phyloP scores from a whole-genome alignment of 2,329 filamentous ascomycete species.

The Hypomyces rosellus region DNA sequence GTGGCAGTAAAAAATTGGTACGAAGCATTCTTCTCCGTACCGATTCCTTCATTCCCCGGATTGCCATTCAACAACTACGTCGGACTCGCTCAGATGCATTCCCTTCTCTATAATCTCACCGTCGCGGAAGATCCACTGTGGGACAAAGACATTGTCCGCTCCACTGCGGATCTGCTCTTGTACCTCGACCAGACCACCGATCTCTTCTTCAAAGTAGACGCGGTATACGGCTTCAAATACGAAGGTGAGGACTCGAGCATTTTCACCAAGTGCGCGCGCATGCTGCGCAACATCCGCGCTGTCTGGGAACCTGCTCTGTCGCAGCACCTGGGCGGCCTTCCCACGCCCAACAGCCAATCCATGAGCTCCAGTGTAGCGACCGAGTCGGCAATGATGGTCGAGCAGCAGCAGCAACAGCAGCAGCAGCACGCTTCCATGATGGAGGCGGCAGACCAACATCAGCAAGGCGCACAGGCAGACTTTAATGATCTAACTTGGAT shows the following conservation, averaged over 20 bases:
- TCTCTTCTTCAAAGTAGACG: slow-evolving; percentile 22
- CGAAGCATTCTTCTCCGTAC: slow-evolving; percentile 29
- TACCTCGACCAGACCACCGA: slow-evolving; percentile 30
- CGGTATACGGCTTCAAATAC: slow-evolving; percentile 22
- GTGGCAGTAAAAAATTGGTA: slow-evolving; percentile 30
- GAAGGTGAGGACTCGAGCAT: slow-evolving; percentile 24
- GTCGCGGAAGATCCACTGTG: slow-evolving; percentile 34
- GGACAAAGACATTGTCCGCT: slow-evolving; percentile 32
- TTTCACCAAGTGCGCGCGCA: slow-evolving; percentile 28
- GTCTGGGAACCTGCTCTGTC: slow-evolving; percentile 31
- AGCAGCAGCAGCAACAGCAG: not conserved
- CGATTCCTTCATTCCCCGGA: slow-evolving; percentile 23
- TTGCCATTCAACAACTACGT: slow-evolving; percentile 29
- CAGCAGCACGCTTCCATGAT: slow-evolving; percentile 8
- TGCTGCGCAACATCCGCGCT: slow-evolving; percentile 27
- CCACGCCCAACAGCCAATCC: slow-evolving; percentile 23
- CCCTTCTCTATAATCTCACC: slow-evolving; percentile 33
- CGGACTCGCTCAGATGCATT: slow-evolving; percentile 30
- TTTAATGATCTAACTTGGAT: slow-evolving; percentile 32
- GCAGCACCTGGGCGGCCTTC: slow-evolving; percentile 23
- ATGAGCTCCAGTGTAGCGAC: slow-evolving; percentile 7
- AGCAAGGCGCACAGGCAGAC: slow-evolving; percentile 21
- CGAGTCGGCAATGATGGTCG: slow-evolving; percentile 5
- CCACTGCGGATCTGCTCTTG: slow-evolving; percentile 29
- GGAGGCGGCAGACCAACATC: not conserved